Conservation (phyloP, 306 rosid genomes). For the Ormosia semicastrata region DNA sequence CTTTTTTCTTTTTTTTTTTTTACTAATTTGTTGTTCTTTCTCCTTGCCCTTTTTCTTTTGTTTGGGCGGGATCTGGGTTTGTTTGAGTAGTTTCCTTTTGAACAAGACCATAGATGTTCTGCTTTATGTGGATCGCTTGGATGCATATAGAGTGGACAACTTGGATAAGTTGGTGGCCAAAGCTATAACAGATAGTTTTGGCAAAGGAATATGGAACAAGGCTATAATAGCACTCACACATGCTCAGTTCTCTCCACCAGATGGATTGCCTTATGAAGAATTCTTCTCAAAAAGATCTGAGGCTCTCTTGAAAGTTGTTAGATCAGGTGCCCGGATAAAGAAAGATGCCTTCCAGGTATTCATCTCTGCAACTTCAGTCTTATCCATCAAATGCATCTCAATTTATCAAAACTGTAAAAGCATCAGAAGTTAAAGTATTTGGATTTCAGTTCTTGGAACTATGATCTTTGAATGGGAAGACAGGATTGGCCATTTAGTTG, state of each 20-base stretch:
- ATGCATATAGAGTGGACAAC: constrained; percentile 89
- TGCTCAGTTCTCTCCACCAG: constrained; percentile 93
- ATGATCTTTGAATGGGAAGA: background rate
- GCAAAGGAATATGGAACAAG: constrained; percentile 85
- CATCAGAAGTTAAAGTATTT: background rate
- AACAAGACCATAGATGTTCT: constrained; percentile 94
- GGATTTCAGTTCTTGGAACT: background rate
- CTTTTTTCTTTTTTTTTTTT: background rate
- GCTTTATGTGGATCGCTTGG: constrained; percentile 94
- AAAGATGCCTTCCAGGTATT: constrained; percentile 57
- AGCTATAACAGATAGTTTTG: constrained; percentile 81
- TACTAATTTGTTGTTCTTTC: background rate
- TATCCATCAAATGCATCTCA: background rate
- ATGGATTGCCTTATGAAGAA: constrained; percentile 83
- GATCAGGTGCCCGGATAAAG: constrained; percentile 64
- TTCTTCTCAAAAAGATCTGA: constrained; percentile 83
- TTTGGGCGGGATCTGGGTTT: constrained; percentile 17
- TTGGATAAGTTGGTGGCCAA: constrained; percentile 81
- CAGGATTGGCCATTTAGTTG: background rate
- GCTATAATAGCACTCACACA: constrained; percentile 88
- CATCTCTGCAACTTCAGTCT: background rate
- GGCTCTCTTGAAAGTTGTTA: constrained; percentile 66
- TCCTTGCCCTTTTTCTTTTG: constrained; percentile 15
- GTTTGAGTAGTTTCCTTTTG: constrained; percentile 70
- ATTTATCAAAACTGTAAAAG: background rate